A percentile compares a stretch with the other conserved stretches of the same genome.
These are phyloP conservation scores for Penicillium paneum DNA, from an alignment of 2,329 filamentous ascomycete genomes.

Conservation along the genomic window DNA sequence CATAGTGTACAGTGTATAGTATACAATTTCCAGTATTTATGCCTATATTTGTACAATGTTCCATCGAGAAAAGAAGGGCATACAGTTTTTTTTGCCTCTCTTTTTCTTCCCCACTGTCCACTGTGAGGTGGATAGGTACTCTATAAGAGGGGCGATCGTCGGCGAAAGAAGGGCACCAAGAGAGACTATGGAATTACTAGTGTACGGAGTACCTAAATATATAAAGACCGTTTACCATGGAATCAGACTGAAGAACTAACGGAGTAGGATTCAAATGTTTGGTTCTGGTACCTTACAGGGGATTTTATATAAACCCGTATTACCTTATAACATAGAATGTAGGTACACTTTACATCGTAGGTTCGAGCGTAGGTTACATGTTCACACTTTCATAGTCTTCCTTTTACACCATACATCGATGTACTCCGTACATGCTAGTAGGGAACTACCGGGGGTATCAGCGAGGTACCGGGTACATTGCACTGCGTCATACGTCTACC, in stretches of 20 bases:
- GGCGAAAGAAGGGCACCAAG: conserved; percentile 8
- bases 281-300: conserved; percentile 1
- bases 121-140: conserved; percentile 11
- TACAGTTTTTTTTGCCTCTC: conserved; percentile 14
- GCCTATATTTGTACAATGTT: background rate
- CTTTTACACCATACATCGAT: background rate
- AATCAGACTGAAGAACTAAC: conserved; percentile 8
- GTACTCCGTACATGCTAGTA: background rate
- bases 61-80: conserved; percentile 7
- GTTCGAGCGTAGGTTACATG: no score
- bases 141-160: conserved; percentile 21
- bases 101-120: conserved; percentile 19
- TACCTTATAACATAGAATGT: background rate
- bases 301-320: background rate
- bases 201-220: background rate
- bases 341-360: no score
- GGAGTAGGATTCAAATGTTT: conserved; percentile 7
- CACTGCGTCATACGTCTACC: conserved; percentile 6
- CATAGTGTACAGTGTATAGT: background rate
- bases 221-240: conserved; percentile 13
- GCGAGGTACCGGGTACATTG: conserved; percentile 9
- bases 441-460: background rate
- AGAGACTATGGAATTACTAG: background rate
- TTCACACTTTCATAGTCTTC: background rate
- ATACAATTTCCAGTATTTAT: conserved; percentile 1